Base-by-base conservation (phyloP, 352 stramenopile genomes). In the Phytophthora europaea region DNA sequence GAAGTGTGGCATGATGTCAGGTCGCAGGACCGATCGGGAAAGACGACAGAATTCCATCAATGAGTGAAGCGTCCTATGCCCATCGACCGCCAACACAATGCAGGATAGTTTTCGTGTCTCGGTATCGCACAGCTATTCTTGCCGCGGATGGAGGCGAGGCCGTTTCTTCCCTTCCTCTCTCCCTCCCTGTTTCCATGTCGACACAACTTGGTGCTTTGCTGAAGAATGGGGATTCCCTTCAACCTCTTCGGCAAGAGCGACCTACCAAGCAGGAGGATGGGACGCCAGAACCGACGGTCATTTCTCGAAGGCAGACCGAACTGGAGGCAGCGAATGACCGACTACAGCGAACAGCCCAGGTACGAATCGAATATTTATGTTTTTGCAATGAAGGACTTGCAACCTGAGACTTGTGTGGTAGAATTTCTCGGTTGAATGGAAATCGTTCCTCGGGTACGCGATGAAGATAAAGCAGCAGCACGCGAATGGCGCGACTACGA, bases 381-480 rank as follows among this genome's bases (percentile, higher is more conserved):
- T 22, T 22, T 22, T 22, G 40, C 40, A 20, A 48, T 15, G 34
- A 48, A 48, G 16, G 40, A 48, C 40, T 48, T 9, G 40, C 22
- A 43, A 43, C 10, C 36, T 43, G 15, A 16, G 36, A 12, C 10
- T 43, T 53, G n/a, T 54, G 15, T 54, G 18, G 0, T 40, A 89
- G 76, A 81, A 88, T 71, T 91, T 91, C 52, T 85, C 84, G 36
- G 20, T 76, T 22, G 84, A 91, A 65, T 91, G 84, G 84, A 88
- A 88, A 50, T 66, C 81, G 9, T 89, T 90, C 58, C 67, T 90
- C 18, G 67, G 70, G 40, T 87, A 82, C 59, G 82, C 80, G 10
- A 85, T 90, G 78, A 69, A 82, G 51, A 70, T 79, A 64, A 89
- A 87, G 58, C 65, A 54, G 56, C 56, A 69, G 38, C 45, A 28